Percentiles rank a stretch among this genome's conserved stretches.
Conservation (phyloP, 2,329 filamentous ascomycete species). For the Colletotrichum phormii region DNA sequence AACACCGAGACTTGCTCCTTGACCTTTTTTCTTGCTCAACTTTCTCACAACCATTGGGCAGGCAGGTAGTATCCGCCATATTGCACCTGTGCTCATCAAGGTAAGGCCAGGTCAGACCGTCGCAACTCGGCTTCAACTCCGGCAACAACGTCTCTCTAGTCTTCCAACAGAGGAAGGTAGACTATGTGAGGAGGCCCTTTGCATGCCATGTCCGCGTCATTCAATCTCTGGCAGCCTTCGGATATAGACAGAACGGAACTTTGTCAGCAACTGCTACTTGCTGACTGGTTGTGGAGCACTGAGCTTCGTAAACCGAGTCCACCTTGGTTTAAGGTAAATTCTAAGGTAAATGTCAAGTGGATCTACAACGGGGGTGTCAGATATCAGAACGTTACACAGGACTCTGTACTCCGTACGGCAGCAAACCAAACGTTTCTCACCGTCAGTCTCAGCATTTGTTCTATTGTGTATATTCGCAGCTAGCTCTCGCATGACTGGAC, state of each 20-base stretch:
- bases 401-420: too few species aligned
- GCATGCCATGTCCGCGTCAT: neutral
- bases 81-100: neutral
- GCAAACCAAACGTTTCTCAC: too few species aligned
- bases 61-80: constrained; percentile 12
- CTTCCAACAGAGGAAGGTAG: neutral
- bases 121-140: neutral
- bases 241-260: constrained; percentile 6
- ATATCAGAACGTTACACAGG: neutral
- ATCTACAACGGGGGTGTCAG: neutral
- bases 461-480: too few species aligned
- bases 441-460: too few species aligned
- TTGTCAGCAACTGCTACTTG: neutral
- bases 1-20: neutral
- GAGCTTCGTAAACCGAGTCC: neutral
- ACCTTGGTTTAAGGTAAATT: neutral
- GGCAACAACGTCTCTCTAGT: neutral
- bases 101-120: neutral
- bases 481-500: neutral
- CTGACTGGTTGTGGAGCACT: neutral
- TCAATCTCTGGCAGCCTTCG: neutral
- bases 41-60: neutral
- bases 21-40: neutral
- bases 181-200: neutral
- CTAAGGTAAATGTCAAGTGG: neutral